A percentile compares a stretch with the other conserved stretches of the same genome.
Conservation (phyloP, 176 grass and related monocot species). For the Musa beccarii region DNA sequence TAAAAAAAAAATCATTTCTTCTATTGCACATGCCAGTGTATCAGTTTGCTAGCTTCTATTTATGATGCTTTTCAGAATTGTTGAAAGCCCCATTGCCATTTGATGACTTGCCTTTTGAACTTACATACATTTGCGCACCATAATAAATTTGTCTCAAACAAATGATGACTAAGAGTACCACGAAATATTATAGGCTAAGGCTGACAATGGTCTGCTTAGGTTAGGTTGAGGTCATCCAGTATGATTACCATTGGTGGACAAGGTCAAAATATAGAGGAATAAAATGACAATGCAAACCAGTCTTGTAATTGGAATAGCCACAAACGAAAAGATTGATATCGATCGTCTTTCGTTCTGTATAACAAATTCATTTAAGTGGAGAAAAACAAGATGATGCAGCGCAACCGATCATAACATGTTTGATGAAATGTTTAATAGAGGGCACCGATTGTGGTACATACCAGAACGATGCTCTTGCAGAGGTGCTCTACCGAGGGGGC, state of each 20-base stretch:
- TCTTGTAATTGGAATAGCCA: too few relatives aligned
- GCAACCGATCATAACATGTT: slow-evolving; percentile 9
- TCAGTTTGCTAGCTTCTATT: too few relatives aligned
- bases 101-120: too few relatives aligned
- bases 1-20: too few relatives aligned
- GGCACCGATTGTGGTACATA: slow-evolving; percentile 12
- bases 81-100: too few relatives aligned
- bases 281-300: neutral
- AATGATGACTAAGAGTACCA: neutral
- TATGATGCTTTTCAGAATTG: too few relatives aligned
- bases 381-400: neutral
- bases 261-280: too few relatives aligned
- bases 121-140: too few relatives aligned
- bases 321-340: too few relatives aligned
- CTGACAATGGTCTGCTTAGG: neutral
- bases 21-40: too few relatives aligned
- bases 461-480: slow-evolving; percentile 95
- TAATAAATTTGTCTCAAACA: neutral
- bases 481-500: slow-evolving; percentile 60
- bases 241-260: neutral
- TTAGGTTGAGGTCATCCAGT: neutral
- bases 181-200: neutral
- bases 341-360: too few relatives aligned
- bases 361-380: neutral
- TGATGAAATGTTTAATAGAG: slow-evolving; percentile 27